Conservation (phyloP, 352 stramenopile genomes). For the Globisporangium perplexum region DNA sequence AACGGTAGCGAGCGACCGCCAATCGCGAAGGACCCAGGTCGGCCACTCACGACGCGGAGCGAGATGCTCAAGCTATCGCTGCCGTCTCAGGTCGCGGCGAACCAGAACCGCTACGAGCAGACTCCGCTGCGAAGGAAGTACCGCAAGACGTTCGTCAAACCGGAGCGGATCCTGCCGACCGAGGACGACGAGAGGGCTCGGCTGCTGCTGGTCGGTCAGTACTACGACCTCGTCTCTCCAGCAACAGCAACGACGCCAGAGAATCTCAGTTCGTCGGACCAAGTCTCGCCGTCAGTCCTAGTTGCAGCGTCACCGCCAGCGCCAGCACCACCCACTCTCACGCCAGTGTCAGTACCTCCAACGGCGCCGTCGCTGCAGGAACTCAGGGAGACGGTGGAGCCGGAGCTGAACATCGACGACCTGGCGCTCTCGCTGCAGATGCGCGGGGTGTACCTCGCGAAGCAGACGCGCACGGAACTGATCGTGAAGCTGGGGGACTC, state of each 20-base stretch:
- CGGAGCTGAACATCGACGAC: slow-evolving; percentile 59
- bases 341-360: not conserved
- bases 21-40: slow-evolving; percentile 4
- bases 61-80: slow-evolving; percentile 60
- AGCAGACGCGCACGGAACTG: slow-evolving; percentile 50
- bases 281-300: not conserved
- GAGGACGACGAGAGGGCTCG: slow-evolving; percentile 42
- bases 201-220: slow-evolving; percentile 39
- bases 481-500: slow-evolving; percentile 53
- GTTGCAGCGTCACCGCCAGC: no score
- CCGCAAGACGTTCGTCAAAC: slow-evolving; percentile 39
- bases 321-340: no score
- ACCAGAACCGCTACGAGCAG: slow-evolving; percentile 24
- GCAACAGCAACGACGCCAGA: not conserved
- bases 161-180: slow-evolving; percentile 20
- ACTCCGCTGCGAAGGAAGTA: slow-evolving; percentile 44
- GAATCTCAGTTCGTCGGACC: slow-evolving; percentile 4
- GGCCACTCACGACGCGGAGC: slow-evolving; percentile 40
- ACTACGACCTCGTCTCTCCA: slow-evolving; percentile 36
- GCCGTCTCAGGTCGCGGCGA: slow-evolving; percentile 35
- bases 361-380: slow-evolving; percentile 18
- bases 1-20: not conserved
- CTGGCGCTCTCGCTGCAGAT: slow-evolving; percentile 55
- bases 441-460: slow-evolving; percentile 50
- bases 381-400: slow-evolving; percentile 56